phyloP scores from a whole-genome alignment of 495 filamentous ascomycete species.

The Hypoxylon cercidicola region DNA sequence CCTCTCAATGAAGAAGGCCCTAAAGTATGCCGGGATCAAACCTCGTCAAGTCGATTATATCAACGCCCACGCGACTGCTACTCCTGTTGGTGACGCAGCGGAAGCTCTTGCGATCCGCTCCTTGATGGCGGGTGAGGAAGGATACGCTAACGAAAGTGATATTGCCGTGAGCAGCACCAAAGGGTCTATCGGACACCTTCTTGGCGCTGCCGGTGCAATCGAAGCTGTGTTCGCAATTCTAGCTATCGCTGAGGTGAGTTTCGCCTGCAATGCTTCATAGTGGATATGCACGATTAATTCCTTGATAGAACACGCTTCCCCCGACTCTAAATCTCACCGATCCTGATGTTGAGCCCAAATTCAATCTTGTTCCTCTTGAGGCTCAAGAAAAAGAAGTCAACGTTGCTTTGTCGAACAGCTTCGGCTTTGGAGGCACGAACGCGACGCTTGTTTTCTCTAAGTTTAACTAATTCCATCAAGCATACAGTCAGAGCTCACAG shows the following conservation, averaged over 20 bases:
- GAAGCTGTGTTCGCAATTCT: conserved; percentile 87
- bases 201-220: conserved; percentile 89
- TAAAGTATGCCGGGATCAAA: conserved; percentile 74
- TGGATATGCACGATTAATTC: conserved; percentile 32
- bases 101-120: conserved; percentile 86
- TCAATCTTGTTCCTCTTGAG: conserved; percentile 83
- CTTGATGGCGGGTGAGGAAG: conserved; percentile 78
- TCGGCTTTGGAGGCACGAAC: conserved; percentile 98
- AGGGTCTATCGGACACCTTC: conserved; percentile 89
- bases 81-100: conserved; percentile 83
- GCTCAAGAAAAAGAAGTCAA: conserved; percentile 76
- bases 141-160: conserved; percentile 66
- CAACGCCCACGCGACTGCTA: conserved; percentile 95
- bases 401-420: conserved; percentile 91
- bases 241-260: conserved; percentile 77
- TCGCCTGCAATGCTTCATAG: background rate
- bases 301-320: conserved; percentile 75
- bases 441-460: conserved; percentile 82
- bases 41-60: conserved; percentile 86
- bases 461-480: too few species aligned
- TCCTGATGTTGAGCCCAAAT: conserved; percentile 75
- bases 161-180: conserved; percentile 94
- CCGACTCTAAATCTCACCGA: conserved; percentile 86
- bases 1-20: conserved; percentile 84
- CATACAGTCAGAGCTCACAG: too few species aligned